Conservation (phyloP, 129 eudicot species). For the Calendula officinalis region DNA sequence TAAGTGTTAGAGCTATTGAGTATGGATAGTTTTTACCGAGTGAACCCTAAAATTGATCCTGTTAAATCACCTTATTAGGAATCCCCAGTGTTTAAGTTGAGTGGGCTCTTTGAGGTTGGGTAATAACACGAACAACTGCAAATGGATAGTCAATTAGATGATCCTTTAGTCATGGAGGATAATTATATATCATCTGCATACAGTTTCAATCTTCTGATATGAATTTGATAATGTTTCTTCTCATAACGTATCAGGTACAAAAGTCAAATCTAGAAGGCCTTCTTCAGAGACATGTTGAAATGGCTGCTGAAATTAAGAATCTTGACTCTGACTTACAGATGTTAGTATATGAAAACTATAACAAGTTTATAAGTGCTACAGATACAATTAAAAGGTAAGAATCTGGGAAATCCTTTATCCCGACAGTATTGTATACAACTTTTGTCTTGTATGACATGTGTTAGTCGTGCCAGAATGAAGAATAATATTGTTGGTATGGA, state of each 20-base stretch:
- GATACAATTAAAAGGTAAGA: constrained; percentile 87
- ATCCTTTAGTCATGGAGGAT: constrained; percentile 5
- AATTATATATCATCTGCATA: background rate
- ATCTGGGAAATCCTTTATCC: constrained; percentile 10
- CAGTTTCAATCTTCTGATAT: constrained; percentile 18
- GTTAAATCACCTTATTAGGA: background rate
- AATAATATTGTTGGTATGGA: constrained; percentile 95
- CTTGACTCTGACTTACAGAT: constrained; percentile 96
- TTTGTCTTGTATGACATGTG: constrained; percentile 13
- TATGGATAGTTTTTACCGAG: background rate
- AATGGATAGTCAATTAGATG: background rate
- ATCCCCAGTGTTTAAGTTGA: background rate
- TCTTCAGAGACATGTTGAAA: constrained; percentile 96
- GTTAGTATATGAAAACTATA: constrained; percentile 96
- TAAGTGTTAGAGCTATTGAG: constrained; percentile 8
- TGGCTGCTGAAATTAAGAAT: constrained; percentile 99
- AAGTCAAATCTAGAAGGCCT: constrained; percentile 90
- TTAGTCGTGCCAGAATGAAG: constrained; percentile 67
- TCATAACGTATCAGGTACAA: constrained; percentile 56
- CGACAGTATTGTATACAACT: constrained; percentile 10
- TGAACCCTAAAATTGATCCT: background rate
- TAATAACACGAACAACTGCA: background rate
- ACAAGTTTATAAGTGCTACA: constrained; percentile 96
- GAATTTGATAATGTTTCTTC: constrained; percentile 17
- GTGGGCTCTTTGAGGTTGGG: constrained; percentile 2